Base-by-base conservation (phyloP, 129 eudicot species). In the Kitagawia praeruptora region DNA sequence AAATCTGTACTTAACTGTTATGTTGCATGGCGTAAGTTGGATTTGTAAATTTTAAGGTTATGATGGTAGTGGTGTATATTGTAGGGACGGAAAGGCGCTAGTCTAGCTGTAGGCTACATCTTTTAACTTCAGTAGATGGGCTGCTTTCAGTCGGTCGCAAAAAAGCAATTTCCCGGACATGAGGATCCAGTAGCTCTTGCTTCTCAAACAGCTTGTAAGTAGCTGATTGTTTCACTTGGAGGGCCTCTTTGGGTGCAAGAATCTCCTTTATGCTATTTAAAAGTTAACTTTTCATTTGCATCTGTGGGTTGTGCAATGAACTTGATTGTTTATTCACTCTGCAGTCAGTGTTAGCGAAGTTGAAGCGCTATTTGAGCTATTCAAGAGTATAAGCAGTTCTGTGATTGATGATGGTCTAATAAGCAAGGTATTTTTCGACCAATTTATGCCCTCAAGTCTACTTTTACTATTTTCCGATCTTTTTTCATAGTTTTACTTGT, bases 131-230 rank as follows among this genome's bases (percentile, higher is more conserved):
- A 13, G 34, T 84, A 79, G 86, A 95, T 95, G 99, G 99, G 99
- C 88, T 95, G 99, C 83, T 92, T 90, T 85, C 83, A 87, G 19
- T 92, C 99, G 40, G 87, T 83, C 5, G 89, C 82, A 70, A 90
- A 85, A 81, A 92, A 84, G 85, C 91, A 92, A 81, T 92, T 80
- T 75, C 96, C 96, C 58, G 97, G 99, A 77, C 87, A 87, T 19
- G 97, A 95, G 86, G 91, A 95, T 77, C 99, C 99, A 1, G 87
- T 88, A 38, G 51, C 72, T 79, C 99, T 95, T 75, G 97, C 99
- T 79, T 90, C 99, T 16, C 96, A 95, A 89, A 95, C 99, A 56
- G 96, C 99, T 81, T 95, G 99, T 95, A 87, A 90, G 96, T 84
- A 88, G 71, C 19, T 84, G 7, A 44, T 46, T 28, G 38, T 64